Evolutionary conservation across 768 basidiomycete species (phyloP), one percentile per base, ranked within the genome.

Genomic region (Phallus indusiatus): DNA sequence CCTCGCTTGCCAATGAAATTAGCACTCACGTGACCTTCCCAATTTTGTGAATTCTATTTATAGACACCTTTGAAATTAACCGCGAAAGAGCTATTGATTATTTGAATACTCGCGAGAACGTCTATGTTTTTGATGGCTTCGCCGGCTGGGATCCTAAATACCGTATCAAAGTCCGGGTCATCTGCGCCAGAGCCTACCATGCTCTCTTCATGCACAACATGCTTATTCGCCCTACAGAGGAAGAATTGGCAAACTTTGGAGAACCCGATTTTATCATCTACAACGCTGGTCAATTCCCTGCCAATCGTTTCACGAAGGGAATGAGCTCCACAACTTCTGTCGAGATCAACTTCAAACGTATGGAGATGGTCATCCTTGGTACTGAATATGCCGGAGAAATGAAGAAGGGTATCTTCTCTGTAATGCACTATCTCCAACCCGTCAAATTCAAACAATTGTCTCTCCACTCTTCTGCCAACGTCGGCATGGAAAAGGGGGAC

Each of bases 291-390:
- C 94, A 97, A 73, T 98, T 99, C 86, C 95, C 96, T 14, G 96
- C 96, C 66, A 99, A 99, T 73, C 89, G 96, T 48, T 98, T 98
- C 82, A 99, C 96, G 61, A 93, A 96, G 78, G 96, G 96, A 74
- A 98, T 98, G 96, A 95, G 92, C 62, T 96, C 94, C 10, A 91
- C 94, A 33, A 98, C 96, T 6, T 96, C 94, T 2, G 95, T 99
- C 53, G 95, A 97, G 76, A 92, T 99, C 79, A 99, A 99, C 83
- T 98, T 99, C 76, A 96, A 96, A 80, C 90, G 96, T 46, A 96
- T 94, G 93, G 96, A 99, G 74, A 99, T 99, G 96, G 95, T 99
- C 68, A 98, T 99, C 69, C 90, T 99, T 66, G 95, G 90, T 57
- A 95, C 93, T 24, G 94, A 97, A 71, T 97, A 97, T 69, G 94